These are phyloP conservation scores for Metschnikowia orientalis DNA, from an alignment of 805 yeast species.

Conservation along the genomic window DNA sequence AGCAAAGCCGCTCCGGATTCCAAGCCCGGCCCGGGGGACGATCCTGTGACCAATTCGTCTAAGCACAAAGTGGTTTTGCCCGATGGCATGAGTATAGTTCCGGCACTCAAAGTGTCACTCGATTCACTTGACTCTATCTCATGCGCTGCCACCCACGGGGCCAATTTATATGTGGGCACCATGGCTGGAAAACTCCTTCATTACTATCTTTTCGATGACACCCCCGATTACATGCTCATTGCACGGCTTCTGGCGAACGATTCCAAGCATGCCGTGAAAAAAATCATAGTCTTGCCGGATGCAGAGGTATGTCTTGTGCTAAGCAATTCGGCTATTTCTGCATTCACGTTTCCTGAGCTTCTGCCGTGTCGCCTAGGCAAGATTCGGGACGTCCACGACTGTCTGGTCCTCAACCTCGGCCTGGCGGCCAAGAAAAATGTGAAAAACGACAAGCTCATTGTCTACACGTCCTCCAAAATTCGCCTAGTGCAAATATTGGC, in stretches of 20 bases:
- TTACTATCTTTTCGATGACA: conserved; percentile 38
- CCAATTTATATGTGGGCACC: conserved; percentile 38
- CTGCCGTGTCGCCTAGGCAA: conserved; percentile 35
- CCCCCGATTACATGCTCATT: conserved; percentile 30
- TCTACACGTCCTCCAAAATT: conserved; percentile 27
- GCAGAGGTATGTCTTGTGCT: conserved; percentile 26
- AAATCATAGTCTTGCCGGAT: conserved; percentile 24
- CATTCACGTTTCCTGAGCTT: conserved; percentile 35
- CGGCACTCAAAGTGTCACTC: conserved; percentile 10
- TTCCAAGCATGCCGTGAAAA: conserved; percentile 14
- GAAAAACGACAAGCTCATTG: conserved; percentile 26
- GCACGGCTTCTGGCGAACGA: conserved; percentile 19
- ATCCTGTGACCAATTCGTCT: too few relatives aligned
- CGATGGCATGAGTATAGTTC: too few relatives aligned
- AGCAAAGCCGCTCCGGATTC: too few relatives aligned
- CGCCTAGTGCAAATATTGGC: conserved; percentile 27
- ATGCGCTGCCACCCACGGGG: conserved; percentile 21
- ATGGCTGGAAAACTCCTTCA: conserved; percentile 34
- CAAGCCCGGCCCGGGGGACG: too few relatives aligned
- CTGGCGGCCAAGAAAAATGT: conserved; percentile 6
- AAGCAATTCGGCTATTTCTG: conserved; percentile 23
- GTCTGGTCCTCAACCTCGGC: conserved; percentile 23
- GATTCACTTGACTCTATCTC: conserved; percentile 13
- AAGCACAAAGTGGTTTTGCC: too few relatives aligned
- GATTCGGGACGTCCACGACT: conserved; percentile 31